Base-by-base conservation (phyloP, 345 rosid species). In the Populus davidiana region DNA sequence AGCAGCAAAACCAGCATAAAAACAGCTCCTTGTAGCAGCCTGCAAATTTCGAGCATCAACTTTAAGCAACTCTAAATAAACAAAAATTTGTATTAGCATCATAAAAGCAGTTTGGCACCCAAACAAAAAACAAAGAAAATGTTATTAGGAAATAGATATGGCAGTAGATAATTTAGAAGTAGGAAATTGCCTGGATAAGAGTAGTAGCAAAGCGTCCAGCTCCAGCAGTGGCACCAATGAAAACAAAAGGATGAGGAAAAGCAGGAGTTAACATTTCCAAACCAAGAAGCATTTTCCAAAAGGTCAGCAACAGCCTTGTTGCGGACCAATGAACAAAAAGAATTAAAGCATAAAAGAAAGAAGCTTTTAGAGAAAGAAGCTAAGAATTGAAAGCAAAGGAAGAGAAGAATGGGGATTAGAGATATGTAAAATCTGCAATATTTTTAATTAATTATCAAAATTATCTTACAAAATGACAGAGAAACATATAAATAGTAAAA, bases 1-100 rank as follows among this genome's bases (percentile, higher is more conserved):
- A 86, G 96, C 96, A 81, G 99, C 99, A 89, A 96, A 96, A 74
- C 99, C 99, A 88, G 99, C 98, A 83, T 89, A 87, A 74, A 96
- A 96, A 84, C 97, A 96, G 86, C 97, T 96, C 81, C 92, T 89
- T 41, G 99, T 93, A 74, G 98, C 92, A 61, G 98, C 94, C 98
- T 94, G 88, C 41, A 71, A 75, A 75, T 50, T 72, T 78, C 31
- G 23, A 39, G 50, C 7, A 38, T 49, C 65, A 83, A 75, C 68
- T 67, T 79, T 82, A 79, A 77, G 69, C 39, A 83, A 67, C 65
- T 71, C 36, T 62, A 47, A 27, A 27, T 14, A 52, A 52, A 18
- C 20, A 52, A 52, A 52, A 50, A 20, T 18, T 17, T 17, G n/a
- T 18, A 52, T 52, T 21, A 52, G n/a, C 18, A 67, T 38, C 50